Evolutionary conservation across 768 basidiomycete genomes (phyloP).

Genomic region (Kwoniella bestiolae): DNA sequence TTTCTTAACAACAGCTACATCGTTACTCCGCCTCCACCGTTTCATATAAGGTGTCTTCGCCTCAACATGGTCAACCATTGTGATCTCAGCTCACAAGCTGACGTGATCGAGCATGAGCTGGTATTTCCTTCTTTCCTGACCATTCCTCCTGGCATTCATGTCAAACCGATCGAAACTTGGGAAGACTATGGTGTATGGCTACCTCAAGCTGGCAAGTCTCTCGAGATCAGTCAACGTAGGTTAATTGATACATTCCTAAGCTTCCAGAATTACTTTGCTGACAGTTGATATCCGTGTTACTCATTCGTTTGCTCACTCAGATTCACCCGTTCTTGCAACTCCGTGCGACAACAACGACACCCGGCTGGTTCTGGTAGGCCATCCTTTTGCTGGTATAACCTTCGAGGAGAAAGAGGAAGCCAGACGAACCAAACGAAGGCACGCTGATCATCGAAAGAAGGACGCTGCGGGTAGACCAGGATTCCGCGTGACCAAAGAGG

Average conservation of each 20-base stretch:
- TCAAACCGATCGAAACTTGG: not conserved
- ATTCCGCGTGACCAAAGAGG: constrained; percentile 21
- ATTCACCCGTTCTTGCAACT: not conserved
- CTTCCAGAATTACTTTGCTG: too few relatives aligned
- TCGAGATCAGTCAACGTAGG: not conserved
- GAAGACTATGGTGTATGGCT: constrained; percentile 5
- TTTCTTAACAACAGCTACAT: too few relatives aligned
- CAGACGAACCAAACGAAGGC: not conserved
- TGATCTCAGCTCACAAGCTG: not conserved
- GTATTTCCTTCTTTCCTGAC: constrained; percentile 4
- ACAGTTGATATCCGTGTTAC: too few relatives aligned
- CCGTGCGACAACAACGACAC: not conserved
- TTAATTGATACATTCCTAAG: too few relatives aligned
- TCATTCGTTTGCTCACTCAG: not conserved
- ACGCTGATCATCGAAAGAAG: not conserved
- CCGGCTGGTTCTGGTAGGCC: not conserved
- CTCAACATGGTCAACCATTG: too few relatives aligned
- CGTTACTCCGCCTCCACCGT: too few relatives aligned
- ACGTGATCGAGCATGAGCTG: not conserved
- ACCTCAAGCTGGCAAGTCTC: not conserved
- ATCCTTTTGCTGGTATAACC: constrained; percentile 7
- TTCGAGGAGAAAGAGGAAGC: constrained; percentile 13
- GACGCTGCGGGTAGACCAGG: not conserved
- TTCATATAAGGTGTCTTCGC: too few relatives aligned
- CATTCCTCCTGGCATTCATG: not conserved